phyloP scores from a whole-genome alignment of 805 yeast genomes.

The Candida boidinii region DNA sequence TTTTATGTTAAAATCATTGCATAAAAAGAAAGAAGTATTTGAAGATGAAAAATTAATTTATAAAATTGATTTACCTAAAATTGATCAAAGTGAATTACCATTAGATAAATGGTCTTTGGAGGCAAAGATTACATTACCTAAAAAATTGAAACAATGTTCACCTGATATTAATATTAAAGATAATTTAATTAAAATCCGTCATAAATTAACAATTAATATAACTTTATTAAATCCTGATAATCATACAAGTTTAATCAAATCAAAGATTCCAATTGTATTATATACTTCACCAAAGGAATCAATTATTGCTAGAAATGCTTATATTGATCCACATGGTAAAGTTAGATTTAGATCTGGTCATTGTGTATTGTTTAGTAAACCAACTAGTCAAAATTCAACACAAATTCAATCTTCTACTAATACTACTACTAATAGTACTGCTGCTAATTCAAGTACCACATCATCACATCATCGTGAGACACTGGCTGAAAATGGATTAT shows the following conservation, averaged over 20 bases:
- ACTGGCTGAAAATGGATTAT: too few species aligned
- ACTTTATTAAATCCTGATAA: conserved; percentile 40
- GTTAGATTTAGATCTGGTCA: conserved; percentile 16
- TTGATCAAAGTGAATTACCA: conserved; percentile 23
- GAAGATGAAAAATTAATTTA: conserved; percentile 22
- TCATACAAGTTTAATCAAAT: conserved; percentile 41
- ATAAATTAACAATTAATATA: conserved; percentile 34
- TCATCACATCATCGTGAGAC: too few species aligned
- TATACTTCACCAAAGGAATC: conserved; percentile 30
- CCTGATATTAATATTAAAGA: conserved; percentile 34
- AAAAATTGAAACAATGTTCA: conserved; percentile 28
- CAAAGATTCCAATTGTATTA: conserved; percentile 39
- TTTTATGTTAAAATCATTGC: conserved; percentile 14
- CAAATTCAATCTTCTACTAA: background rate
- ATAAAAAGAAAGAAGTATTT: conserved; percentile 11
- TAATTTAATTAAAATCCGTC: conserved; percentile 34
- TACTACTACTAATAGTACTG: background rate
- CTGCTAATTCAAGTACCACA: too few species aligned
- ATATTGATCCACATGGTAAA: conserved; percentile 16
- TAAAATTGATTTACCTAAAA: conserved; percentile 29
- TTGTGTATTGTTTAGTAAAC: conserved; percentile 3
- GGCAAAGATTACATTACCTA: conserved; percentile 32
- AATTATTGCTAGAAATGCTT: conserved; percentile 17
- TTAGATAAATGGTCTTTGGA: conserved; percentile 38
- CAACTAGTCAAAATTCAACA: too few species aligned